Base-by-base conservation (phyloP, 2,329 filamentous ascomycete genomes). In the Ophiostoma sp. region DNA sequence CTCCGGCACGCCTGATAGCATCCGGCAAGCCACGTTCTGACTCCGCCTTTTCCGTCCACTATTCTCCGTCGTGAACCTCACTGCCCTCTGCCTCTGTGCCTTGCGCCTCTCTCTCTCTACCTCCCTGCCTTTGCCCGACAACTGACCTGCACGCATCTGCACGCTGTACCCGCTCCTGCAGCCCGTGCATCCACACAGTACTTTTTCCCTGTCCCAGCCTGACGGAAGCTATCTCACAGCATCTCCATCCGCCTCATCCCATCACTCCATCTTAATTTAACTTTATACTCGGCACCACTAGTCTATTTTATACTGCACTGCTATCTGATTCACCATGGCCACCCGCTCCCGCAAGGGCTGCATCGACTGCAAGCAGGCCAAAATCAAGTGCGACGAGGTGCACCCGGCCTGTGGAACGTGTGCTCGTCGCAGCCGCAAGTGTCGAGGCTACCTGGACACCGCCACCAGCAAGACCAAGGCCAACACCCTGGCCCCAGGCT, bases 291-390 rank as follows among this genome's bases (percentile, higher is more conserved):
- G 27, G 27, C 27, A 27, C n/a, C 7, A 54, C 27, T 27, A 57
- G 8, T 27, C 11, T 27, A 13, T 27, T 65, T 64, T 41, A 13
- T 44, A 48, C 20, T 48, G 6, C n/a, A 15, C 4, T 20, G 27
- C 33, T 17, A 31, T 20, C 60, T 31, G 27, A 31, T 11, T 60
- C 31, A 54, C 54, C 44, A 73, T 72, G 72, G 60, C 71, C 6
- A 73, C 72, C 2, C 72, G 72, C 7, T 73, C 72, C 35, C 72
- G 72, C 54, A 72, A 73, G 60, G 72, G 72, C 64, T 73, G 72
- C 70, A 72, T 73, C 60, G 72, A 73, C 66, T 73, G 72, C 70
- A 73, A 73, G 68, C 71, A 73, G 68, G 72, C 72, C 70, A 73
- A 72, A 68, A 67, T 73, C 71, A 73, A 73, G 68, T 73, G 72